Conservation (phyloP, 768 basidiomycete genomes). For the Xanthoconium purpureum region DNA sequence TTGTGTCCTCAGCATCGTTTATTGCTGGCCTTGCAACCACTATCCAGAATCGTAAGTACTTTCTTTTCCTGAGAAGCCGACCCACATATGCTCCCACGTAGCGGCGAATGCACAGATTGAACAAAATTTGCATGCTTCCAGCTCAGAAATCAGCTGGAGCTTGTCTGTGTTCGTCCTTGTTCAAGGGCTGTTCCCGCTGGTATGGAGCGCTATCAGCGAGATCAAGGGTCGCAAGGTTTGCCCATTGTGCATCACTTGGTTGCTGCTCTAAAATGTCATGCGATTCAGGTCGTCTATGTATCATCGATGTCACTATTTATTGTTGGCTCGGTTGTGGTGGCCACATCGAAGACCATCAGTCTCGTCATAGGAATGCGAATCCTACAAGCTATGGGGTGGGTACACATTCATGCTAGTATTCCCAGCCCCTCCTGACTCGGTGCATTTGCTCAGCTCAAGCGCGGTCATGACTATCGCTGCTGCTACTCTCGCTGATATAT, state of each 20-base stretch:
- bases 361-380: constrained; percentile 65
- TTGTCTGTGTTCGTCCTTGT: constrained; percentile 68
- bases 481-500: constrained; percentile 77
- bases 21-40: constrained; percentile 25
- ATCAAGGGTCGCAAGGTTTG: constrained; percentile 69
- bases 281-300: constrained; percentile 51
- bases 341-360: constrained; percentile 52
- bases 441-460: constrained; percentile 43
- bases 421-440: not conserved
- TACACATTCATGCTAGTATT: not conserved
- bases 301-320: constrained; percentile 51
- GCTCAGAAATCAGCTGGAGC: constrained; percentile 61
- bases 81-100: constrained; percentile 22
- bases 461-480: constrained; percentile 73
- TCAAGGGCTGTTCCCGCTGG: constrained; percentile 64
- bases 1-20: constrained; percentile 30
- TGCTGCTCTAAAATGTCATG: not conserved
- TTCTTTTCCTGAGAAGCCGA: not conserved
- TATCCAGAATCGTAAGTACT: constrained; percentile 27
- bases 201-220: constrained; percentile 74
- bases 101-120: constrained; percentile 70
- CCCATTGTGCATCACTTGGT: not conserved
- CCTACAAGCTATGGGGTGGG: constrained; percentile 61
- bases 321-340: constrained; percentile 57
- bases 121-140: constrained; percentile 55